These are phyloP conservation scores for Histomonas meleagridis DNA, from an alignment of 208 protist species.

Conservation along the genomic window DNA sequence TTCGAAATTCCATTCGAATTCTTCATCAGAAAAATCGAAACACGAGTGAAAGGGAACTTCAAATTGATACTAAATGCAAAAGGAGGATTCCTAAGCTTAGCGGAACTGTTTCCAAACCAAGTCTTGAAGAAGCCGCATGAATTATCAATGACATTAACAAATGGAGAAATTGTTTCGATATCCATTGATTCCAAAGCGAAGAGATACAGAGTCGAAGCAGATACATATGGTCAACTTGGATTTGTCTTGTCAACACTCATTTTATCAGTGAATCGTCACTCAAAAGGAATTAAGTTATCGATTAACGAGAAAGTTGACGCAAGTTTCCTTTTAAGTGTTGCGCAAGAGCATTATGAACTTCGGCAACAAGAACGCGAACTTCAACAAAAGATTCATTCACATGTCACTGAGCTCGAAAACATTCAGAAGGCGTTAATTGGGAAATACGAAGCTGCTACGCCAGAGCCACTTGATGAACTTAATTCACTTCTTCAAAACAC, in stretches of 20 bases:
- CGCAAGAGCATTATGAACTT: neutral
- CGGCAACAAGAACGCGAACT: neutral
- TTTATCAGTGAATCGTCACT: neutral
- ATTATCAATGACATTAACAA: neutral
- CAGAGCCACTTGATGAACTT: neutral
- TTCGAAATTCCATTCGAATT: slow-evolving; percentile 18
- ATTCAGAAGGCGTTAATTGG: neutral
- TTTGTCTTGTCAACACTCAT: neutral
- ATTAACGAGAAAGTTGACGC: neutral
- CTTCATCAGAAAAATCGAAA: neutral
- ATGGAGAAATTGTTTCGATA: neutral
- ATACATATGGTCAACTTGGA: neutral
- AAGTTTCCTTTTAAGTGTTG: neutral
- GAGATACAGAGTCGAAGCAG: slow-evolving; percentile 13
- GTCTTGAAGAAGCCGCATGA: neutral
- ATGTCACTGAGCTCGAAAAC: neutral
- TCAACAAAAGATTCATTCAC: neutral
- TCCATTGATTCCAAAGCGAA: neutral
- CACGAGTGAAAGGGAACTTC: neutral
- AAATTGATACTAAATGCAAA: neutral
- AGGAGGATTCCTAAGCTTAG: neutral
- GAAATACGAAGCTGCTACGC: slow-evolving; percentile 23
- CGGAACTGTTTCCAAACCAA: neutral
- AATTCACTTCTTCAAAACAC: neutral
- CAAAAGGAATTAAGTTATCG: neutral